phyloP scores from a whole-genome alignment of 2,329 filamentous ascomycete species.

The Lachnellula cervina region DNA sequence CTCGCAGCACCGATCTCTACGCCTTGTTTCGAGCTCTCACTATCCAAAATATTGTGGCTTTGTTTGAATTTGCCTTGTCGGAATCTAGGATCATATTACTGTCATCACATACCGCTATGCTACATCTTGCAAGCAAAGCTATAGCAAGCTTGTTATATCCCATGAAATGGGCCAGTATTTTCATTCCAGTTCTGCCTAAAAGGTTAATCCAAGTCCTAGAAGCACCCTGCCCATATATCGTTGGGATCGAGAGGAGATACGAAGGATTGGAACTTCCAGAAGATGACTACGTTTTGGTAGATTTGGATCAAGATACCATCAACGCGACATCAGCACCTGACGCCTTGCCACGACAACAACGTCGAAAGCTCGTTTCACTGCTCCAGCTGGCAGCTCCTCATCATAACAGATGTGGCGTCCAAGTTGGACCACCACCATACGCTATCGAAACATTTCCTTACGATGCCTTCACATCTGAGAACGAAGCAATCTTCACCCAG shows the following conservation, averaged over 20 bases:
- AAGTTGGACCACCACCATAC: constrained; percentile 85
- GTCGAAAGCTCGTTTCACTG: constrained; percentile 82
- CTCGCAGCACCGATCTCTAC: constrained; percentile 86
- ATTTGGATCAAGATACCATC: constrained; percentile 86
- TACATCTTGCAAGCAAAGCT: constrained; percentile 88
- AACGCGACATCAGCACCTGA: constrained; percentile 77
- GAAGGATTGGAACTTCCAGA: constrained; percentile 81
- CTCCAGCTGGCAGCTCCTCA: constrained; percentile 88
- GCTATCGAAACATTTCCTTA: constrained; percentile 89
- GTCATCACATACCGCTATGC: constrained; percentile 93
- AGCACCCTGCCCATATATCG: constrained; percentile 93
- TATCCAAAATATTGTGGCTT: constrained; percentile 82
- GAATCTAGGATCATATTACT: constrained; percentile 95
- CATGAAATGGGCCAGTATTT: constrained; percentile 87
- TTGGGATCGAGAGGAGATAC: constrained; percentile 90
- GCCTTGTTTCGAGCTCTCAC: constrained; percentile 86
- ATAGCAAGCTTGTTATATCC: constrained; percentile 82
- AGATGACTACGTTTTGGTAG: constrained; percentile 92
- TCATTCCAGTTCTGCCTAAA: constrained; percentile 86
- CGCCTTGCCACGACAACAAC: constrained; percentile 78
- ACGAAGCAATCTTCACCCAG: constrained; percentile 71
- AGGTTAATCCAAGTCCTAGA: constrained; percentile 86
- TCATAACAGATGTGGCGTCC: constrained; percentile 78
- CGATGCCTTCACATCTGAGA: constrained; percentile 86
- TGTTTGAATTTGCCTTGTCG: constrained; percentile 88